phyloP scores from a whole-genome alignment of 2,329 filamentous ascomycete genomes.

The Microdochium trichocladiopsis region DNA sequence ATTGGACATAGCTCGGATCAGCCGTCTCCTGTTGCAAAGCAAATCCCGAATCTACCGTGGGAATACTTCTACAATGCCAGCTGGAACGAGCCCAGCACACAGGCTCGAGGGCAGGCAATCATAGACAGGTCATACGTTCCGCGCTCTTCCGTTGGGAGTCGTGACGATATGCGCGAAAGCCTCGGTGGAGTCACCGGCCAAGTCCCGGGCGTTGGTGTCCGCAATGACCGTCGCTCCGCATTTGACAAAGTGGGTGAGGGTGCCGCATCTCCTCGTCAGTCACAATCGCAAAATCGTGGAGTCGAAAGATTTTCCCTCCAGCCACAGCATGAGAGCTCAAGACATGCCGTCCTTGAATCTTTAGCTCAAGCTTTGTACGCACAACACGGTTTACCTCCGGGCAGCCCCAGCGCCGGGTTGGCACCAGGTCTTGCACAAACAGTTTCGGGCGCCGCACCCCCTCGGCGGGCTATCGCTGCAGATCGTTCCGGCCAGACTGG shows the following conservation, averaged over 20 bases:
- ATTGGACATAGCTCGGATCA: conserved; percentile 23
- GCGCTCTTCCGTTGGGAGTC: conserved; percentile 9
- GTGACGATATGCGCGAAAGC: not conserved
- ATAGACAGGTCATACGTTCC: conserved; percentile 13
- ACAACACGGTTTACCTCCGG: conserved; percentile 12
- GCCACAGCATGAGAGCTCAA: conserved; percentile 11
- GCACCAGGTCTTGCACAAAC: not conserved
- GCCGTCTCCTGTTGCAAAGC: conserved; percentile 23
- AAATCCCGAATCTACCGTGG: conserved; percentile 42
- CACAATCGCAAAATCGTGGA: conserved; percentile 2
- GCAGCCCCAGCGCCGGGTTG: not conserved
- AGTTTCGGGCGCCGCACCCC: not conserved
- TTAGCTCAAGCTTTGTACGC: conserved; percentile 15
- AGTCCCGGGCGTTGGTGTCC: no score
- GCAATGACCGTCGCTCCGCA: no score
- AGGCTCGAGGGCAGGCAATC: conserved; percentile 10
- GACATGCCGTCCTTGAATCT: conserved; percentile 17
- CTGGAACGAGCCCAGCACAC: conserved; percentile 8
- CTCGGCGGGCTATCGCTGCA: not conserved
- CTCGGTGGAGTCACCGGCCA: no score
- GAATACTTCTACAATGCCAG: conserved; percentile 30
- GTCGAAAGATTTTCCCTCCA: conserved; percentile 4
- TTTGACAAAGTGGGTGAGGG: not conserved
- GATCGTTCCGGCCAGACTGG: not conserved
- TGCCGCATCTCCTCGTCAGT: conserved; percentile 8